Evolutionary conservation across 1,284 basidiomycete genomes (phyloP), one percentile per base, ranked within the genome.

Genomic region (Cutaneotrichosporon sp.): DNA sequence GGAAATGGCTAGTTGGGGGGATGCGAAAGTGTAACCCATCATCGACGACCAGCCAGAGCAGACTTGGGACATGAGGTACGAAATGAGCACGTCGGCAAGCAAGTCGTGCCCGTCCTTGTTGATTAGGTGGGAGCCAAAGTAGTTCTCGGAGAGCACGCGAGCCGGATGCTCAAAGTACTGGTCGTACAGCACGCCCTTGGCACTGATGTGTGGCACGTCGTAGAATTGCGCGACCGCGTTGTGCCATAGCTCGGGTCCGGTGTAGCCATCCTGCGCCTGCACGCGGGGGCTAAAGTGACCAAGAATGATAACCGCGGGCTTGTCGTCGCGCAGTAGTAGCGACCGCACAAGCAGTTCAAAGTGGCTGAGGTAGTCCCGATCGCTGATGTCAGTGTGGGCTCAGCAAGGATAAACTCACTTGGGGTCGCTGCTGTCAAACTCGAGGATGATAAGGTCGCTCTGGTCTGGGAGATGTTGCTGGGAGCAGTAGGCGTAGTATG

Each of bases 331-430:
- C 41, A 90, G 79, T 31, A 97, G 84, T 62, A 96, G 80, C 3
- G 90, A 92, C 34, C 93, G 88, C 53, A 96, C 80, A 47, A 97
- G 84, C 11, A 90, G 80, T 70, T 97, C 92, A 63, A 93, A 96
- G 72, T 90, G 83, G 38, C 86, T 82, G 67, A 89, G 81, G 61
- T 84, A 84, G 48, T 82, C 80, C 33, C 79, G 76, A 64, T 87
- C 84, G 50, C 88, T 91, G 65, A 26, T 26, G 33, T 49, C 50
- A 49, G 59, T 41, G 22, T 10, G 24, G 17, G n/a, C 5, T 10
- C 11, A 25, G 4, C 5, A 10, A 17, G 19, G 24, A 31, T 22
- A 8, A 3, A 79, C 88, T 71, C 67, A 90, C 87, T 85, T 83
- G 35, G 83, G 80, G 70, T 97, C 92, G 41, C 91, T 87, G 2